Percentiles rank a stretch among this genome's conserved stretches.
These are phyloP conservation scores for Huiozyma sinensis DNA, from an alignment of 805 yeast species.

Conservation along the genomic window DNA sequence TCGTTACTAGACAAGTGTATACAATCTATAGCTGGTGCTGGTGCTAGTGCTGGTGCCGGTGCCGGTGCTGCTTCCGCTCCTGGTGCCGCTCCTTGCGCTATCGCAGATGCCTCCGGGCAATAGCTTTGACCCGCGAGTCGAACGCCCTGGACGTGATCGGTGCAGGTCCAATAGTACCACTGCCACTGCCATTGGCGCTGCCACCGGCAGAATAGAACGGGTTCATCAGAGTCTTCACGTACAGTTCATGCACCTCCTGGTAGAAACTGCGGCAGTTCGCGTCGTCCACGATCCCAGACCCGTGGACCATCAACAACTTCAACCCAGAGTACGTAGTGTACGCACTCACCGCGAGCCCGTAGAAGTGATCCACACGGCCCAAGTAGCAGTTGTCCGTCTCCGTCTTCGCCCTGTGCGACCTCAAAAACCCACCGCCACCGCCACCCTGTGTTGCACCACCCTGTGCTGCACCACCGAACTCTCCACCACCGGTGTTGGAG, in stretches of 20 bases:
- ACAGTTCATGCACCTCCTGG: constrained; percentile 75
- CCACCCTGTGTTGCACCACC: background rate
- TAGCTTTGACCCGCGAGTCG: constrained; percentile 57
- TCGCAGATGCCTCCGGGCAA: constrained; percentile 63
- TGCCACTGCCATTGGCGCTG: no score
- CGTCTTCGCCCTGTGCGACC: constrained; percentile 13
- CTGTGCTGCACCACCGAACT: constrained; percentile 1
- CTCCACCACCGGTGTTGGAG: background rate
- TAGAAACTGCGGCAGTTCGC: constrained; percentile 75
- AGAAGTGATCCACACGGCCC: constrained; percentile 75
- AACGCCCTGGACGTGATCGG: constrained; percentile 65
- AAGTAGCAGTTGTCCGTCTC: constrained; percentile 36
- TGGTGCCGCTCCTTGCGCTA: no score
- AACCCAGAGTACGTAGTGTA: constrained; percentile 82
- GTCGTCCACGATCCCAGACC: constrained; percentile 44
- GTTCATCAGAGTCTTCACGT: constrained; percentile 71
- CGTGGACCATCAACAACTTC: constrained; percentile 61
- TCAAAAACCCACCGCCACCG: constrained; percentile 12
- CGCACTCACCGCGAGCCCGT: constrained; percentile 73
- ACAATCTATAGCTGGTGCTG: constrained; percentile 11
- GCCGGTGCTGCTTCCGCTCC: no score
- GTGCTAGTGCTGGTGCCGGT: background rate
- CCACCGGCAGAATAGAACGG: constrained; percentile 52
- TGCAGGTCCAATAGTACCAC: constrained; percentile 40
- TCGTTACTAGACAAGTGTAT: constrained; percentile 15